phyloP scores from a whole-genome alignment of 2,329 filamentous ascomycete species.

The Lizonia empirigonia region DNA sequence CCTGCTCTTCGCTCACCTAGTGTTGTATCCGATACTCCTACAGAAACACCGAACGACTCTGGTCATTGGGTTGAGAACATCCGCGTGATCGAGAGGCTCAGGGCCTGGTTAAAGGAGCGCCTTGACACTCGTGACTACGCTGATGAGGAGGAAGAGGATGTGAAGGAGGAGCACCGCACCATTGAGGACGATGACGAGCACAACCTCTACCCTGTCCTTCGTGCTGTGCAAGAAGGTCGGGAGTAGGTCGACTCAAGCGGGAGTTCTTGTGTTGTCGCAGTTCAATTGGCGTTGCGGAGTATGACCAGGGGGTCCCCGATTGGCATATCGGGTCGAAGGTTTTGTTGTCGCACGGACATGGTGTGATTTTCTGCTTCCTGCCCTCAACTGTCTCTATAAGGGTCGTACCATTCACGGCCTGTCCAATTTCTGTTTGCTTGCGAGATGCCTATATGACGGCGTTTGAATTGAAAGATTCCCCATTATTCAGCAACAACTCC shows the following conservation, averaged over 20 bases:
- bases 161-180: conserved; percentile 33
- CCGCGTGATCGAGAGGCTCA: conserved; percentile 65
- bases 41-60: conserved; percentile 40
- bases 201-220: conserved; percentile 49
- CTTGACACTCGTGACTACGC: conserved; percentile 59
- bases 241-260: conserved; percentile 29
- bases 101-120: conserved; percentile 61
- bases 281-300: conserved; percentile 26
- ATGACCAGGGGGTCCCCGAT: conserved; percentile 9
- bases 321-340: conserved; percentile 13
- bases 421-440: conserved; percentile 11
- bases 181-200: conserved; percentile 49
- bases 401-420: conserved; percentile 11
- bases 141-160: conserved; percentile 41
- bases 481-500: conserved; percentile 4
- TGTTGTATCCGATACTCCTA: conserved; percentile 43
- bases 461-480: conserved; percentile 21
- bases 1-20: conserved; percentile 49
- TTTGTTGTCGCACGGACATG: conserved; percentile 15
- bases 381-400: conserved; percentile 9
- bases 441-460: conserved; percentile 17
- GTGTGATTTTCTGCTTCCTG: conserved; percentile 11
- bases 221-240: conserved; percentile 48
- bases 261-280: conserved; percentile 19
- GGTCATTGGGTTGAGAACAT: conserved; percentile 66